Evolutionary conservation across 495 filamentous ascomycete species (phyloP).

Genomic region (Lophiostoma macrostomum): DNA sequence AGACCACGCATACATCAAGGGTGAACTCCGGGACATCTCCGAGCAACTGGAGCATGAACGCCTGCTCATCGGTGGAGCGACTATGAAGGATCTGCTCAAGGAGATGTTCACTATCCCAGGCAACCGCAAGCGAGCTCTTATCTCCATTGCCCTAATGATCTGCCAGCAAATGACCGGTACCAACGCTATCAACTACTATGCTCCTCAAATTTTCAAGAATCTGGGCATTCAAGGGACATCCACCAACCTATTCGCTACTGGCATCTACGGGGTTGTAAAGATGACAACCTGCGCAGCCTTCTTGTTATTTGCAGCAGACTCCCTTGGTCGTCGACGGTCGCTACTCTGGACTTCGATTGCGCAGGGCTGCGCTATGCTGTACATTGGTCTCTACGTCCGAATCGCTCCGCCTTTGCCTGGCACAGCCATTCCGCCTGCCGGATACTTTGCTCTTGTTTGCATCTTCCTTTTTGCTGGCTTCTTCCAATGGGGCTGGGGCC

Average conservation of each 20-base stretch:
- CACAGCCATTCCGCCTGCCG: conserved; percentile 24
- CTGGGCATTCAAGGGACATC: conserved; percentile 54
- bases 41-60: conserved; percentile 70
- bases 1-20: conserved; percentile 61
- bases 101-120: conserved; percentile 70
- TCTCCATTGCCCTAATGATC: conserved; percentile 62
- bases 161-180: conserved; percentile 71
- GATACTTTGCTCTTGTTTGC: conserved; percentile 39
- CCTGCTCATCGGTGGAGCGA: conserved; percentile 57
- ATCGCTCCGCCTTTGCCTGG: conserved; percentile 60
- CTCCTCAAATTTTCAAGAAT: conserved; percentile 67
- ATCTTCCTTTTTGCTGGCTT: conserved; percentile 39
- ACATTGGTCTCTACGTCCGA: conserved; percentile 76
- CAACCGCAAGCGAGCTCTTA: conserved; percentile 61
- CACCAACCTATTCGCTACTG: conserved; percentile 58
- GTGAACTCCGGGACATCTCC: conserved; percentile 64
- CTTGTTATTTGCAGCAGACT: conserved; percentile 68
- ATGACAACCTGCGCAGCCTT: conserved; percentile 56
- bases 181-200: conserved; percentile 58
- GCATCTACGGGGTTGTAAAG: conserved; percentile 64
- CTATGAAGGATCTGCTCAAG: conserved; percentile 61
- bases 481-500: conserved; percentile 40
- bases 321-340: conserved; percentile 65
- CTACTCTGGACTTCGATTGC: conserved; percentile 72
- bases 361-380: conserved; percentile 69